These are phyloP conservation scores for Trichoderma arundinaceum DNA, from an alignment of 2,329 filamentous ascomycete genomes.

Conservation along the genomic window DNA sequence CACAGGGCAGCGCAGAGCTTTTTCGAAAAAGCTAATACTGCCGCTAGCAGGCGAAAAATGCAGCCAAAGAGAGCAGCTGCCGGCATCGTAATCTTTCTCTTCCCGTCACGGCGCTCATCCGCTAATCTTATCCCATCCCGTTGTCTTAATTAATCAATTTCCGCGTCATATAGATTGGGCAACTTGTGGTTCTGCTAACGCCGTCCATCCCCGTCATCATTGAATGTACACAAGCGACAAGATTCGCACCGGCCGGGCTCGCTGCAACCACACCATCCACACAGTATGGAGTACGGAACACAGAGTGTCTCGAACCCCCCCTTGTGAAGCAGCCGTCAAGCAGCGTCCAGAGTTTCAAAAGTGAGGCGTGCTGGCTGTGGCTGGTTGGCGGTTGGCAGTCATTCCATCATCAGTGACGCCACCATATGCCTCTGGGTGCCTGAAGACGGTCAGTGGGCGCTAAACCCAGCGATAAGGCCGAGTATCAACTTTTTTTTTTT, in stretches of 20 bases:
- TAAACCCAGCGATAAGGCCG: neutral
- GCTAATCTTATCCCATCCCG: slow-evolving; percentile 7
- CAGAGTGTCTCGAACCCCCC: too few relatives aligned
- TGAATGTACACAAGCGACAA: neutral
- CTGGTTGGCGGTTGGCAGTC: neutral
- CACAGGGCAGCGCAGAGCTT: too few relatives aligned
- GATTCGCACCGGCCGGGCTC: slow-evolving; percentile 17
- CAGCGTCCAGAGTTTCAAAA: too few relatives aligned
- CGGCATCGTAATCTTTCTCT: neutral
- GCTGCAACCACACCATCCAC: slow-evolving; percentile 20
- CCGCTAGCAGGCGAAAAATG: neutral
- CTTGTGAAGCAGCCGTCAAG: too few relatives aligned
- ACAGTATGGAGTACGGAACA: neutral
- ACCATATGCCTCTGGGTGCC: neutral
- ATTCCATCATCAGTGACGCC: slow-evolving; percentile 6
- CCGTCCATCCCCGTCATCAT: neutral
- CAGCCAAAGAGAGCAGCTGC: slow-evolving; percentile 13
- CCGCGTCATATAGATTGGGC: slow-evolving; percentile 9
- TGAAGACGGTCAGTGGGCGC: slow-evolving; percentile 3
- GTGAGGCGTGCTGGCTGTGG: too few relatives aligned
- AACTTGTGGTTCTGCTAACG: too few relatives aligned
- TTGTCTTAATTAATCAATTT: slow-evolving; percentile 8
- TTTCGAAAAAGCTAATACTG: neutral
- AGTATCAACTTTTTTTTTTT: too few relatives aligned
- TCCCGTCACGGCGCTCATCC: neutral